Base-by-base conservation (phyloP, 257 asterid species). In the Anisodus tanguticus region DNA sequence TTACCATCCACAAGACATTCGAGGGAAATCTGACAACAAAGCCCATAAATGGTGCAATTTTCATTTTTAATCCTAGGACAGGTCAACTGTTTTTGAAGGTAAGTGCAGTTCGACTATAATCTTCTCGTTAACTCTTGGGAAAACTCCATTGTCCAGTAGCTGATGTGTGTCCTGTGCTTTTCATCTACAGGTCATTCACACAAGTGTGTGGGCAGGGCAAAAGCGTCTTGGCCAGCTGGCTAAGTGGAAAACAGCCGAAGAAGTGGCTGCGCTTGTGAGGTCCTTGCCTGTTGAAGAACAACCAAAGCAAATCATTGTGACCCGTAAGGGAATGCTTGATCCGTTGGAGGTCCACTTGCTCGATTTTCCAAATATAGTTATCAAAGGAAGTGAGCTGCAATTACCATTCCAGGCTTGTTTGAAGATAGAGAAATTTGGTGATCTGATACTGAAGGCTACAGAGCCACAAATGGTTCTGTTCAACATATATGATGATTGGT, bases 131-230 rank as follows among this genome's bases (percentile, higher is more conserved):
- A 43, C 67, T 51, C 49, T 51, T 53, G 26, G 81, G 47, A 35
- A n/a, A 53, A 77, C 31, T 77, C 49, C 64, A 53, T 53, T 77
- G 64, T 77, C 26, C 63, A 22, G 26, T 77, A 26, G 41, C 31
- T 77, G 58, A 77, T 80, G 12, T 37, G 16, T 41, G 16, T n/a
- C 19, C 9, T 63, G 37, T 55, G 78, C 57, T 22, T 47, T 62
- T 54, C 10, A 62, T 79, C 84, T 82, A 68, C 92, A 95, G 99
- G 99, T 97, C 85, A 97, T 97, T 85, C 99, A 97, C 89, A 97
- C 99, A 49, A 97, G 99, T 79, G 99, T 97, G 37, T 97, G 99
- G 99, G 99, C 99, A 55, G 99, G 99, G 83, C 99, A 97, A 88
- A 97, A 97, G 89, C 97, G 99, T 62, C 95, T 95, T 64, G 99